These are phyloP conservation scores for Backusella mclennaniae DNA, from an alignment of 192 early-diverging fungal genomes.

Conservation along the genomic window DNA sequence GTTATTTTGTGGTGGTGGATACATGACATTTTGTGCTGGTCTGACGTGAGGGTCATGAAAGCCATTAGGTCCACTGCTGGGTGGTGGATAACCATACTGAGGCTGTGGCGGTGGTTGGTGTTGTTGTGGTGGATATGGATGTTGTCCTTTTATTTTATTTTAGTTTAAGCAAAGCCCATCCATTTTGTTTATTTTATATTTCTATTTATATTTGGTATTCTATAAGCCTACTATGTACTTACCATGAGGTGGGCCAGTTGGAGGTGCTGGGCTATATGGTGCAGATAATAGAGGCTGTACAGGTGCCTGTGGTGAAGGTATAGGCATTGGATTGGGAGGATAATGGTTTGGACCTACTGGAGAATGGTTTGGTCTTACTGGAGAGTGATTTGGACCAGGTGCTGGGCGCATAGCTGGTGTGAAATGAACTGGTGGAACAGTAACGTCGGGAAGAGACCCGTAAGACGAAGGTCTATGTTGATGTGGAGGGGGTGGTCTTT, in stretches of 20 bases:
- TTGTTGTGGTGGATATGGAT: neutral
- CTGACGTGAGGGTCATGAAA: neutral
- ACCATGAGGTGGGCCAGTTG: neutral
- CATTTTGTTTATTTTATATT: neutral
- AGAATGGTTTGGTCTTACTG: neutral
- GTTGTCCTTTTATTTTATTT: neutral
- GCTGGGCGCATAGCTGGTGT: neutral
- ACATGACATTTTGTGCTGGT: neutral
- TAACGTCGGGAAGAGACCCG: neutral
- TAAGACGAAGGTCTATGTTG: neutral
- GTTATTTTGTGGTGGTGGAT: neutral
- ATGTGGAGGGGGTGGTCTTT: neutral
- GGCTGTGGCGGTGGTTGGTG: neutral
- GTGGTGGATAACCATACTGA: neutral
- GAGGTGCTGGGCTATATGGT: neutral
- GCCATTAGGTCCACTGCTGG: neutral
- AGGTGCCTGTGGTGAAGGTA: slow-evolving; percentile 8
- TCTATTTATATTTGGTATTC: neutral
- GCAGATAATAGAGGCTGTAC: slow-evolving; percentile 8
- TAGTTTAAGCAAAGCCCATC: neutral
- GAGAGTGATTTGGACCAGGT: neutral
- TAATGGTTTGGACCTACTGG: neutral
- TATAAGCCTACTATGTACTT: neutral
- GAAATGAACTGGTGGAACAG: neutral
- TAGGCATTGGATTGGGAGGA: neutral